Evolutionary conservation across 225 moss, liverwort and hornwort genomes (phyloP).

Genomic region (Physcomitrium patens): DNA sequence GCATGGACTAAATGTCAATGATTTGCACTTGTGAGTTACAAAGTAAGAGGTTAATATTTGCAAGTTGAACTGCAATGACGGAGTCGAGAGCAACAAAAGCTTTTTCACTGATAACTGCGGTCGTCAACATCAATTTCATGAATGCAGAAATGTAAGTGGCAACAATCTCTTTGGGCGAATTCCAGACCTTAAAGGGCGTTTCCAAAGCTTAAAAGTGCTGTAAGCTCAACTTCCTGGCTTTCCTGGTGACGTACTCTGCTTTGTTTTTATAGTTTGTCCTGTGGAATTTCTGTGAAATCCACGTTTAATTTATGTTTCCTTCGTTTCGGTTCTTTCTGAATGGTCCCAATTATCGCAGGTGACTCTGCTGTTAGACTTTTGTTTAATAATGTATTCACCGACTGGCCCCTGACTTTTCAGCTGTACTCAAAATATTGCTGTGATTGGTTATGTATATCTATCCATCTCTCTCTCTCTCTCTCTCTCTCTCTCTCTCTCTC

Average conservation of each 20-base stretch:
- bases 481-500: no score
- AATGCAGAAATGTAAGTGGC: conserved; percentile 62
- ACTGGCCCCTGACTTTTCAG: no score
- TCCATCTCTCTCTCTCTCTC: no score
- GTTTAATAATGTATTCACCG: no score
- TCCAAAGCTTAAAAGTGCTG: conserved; percentile 53
- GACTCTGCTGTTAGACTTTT: not conserved
- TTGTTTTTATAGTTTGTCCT: not conserved
- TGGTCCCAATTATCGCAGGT: conserved; percentile 11
- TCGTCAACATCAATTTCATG: not conserved
- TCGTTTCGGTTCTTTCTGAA: conserved; percentile 14
- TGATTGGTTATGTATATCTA: no score
- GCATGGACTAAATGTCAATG: conserved; percentile 10
- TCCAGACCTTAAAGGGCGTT: conserved; percentile 50
- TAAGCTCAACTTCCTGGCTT: conserved; percentile 37
- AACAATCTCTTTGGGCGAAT: conserved; percentile 47
- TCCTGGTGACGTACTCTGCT: not conserved
- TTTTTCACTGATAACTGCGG: not conserved
- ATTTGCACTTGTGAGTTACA: conserved; percentile 8
- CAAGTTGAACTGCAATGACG: not conserved
- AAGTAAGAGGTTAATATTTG: not conserved
- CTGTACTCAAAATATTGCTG: conserved; percentile 3
- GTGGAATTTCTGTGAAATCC: no score
- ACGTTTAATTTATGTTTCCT: not conserved
- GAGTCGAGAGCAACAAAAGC: not conserved